Evolutionary conservation across 495 filamentous ascomycete genomes (phyloP).

Genomic region (Rostrohypoxylon terebratum): DNA sequence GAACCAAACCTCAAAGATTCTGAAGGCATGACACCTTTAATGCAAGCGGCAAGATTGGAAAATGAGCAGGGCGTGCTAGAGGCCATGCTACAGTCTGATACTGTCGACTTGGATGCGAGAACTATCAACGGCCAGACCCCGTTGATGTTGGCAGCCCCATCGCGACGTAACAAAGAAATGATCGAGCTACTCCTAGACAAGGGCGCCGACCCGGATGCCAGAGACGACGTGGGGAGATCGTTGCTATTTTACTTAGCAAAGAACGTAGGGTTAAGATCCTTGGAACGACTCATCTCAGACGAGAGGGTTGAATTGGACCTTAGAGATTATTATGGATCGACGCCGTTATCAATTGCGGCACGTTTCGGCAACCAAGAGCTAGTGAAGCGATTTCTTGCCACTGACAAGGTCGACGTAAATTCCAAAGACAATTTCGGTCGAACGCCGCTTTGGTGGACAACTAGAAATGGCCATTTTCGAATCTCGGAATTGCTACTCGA

Average conservation of each 20-base stretch:
- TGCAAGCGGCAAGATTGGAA: too few relatives aligned
- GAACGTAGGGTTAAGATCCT: not conserved
- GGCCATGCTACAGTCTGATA: too few relatives aligned
- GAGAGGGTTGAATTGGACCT: not conserved
- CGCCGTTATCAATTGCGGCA: not conserved
- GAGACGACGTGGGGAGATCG: not conserved
- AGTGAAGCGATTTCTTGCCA: not conserved
- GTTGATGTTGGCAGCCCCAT: too few relatives aligned
- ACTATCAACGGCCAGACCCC: too few relatives aligned
- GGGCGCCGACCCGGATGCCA: not conserved
- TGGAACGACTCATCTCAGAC: not conserved
- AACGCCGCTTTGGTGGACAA: not conserved
- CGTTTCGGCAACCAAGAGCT: not conserved
- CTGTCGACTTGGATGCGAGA: too few relatives aligned
- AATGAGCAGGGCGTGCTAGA: too few relatives aligned
- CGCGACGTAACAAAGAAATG: not conserved
- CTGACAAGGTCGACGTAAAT: not conserved
- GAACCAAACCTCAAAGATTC: not conserved
- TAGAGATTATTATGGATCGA: not conserved
- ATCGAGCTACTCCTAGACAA: not conserved
- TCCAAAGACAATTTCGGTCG: not conserved
- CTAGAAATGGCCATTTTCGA: not conserved
- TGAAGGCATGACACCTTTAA: not conserved
- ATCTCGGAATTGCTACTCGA: not conserved
- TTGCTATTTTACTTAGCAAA: not conserved